These are phyloP conservation scores for Cladophialophora chaetospira DNA, from an alignment of 2,329 filamentous ascomycete species.

Conservation along the genomic window DNA sequence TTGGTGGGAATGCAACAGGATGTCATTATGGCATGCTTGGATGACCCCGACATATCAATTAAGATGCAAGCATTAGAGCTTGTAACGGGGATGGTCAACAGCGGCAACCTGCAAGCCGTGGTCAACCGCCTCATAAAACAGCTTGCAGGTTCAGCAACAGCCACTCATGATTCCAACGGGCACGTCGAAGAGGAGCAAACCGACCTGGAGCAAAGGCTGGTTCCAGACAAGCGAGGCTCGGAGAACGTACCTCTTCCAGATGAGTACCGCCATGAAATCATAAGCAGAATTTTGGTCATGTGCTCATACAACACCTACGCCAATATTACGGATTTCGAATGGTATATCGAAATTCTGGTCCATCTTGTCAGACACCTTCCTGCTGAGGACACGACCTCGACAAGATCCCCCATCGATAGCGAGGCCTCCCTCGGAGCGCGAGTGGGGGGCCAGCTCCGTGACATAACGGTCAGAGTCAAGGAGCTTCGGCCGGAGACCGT, in stretches of 20 bases:
- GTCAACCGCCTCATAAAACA: conserved; percentile 87
- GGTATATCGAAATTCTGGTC: conserved; percentile 90
- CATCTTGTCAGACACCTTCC: conserved; percentile 60
- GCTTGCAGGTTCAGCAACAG: conserved; percentile 66
- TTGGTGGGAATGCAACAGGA: conserved; percentile 92
- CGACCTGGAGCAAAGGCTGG: conserved; percentile 57
- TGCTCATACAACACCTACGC: conserved; percentile 86
- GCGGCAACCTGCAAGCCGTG: conserved; percentile 79
- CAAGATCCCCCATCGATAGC: conserved; percentile 31
- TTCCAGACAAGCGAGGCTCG: conserved; percentile 54
- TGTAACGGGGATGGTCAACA: conserved; percentile 89
- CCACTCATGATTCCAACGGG: conserved; percentile 45
- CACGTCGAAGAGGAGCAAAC: conserved; percentile 45
- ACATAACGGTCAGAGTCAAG: conserved; percentile 87
- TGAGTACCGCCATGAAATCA: conserved; percentile 82
- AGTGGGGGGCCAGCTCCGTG: conserved; percentile 84
- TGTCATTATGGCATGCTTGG: conserved; percentile 93
- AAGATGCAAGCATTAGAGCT: conserved; percentile 88
- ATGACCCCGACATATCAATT: conserved; percentile 94
- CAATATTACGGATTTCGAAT: conserved; percentile 88
- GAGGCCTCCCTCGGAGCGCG: conserved; percentile 36
- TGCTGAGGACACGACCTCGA: conserved; percentile 5
- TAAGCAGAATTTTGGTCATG: conserved; percentile 81
- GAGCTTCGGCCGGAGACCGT: conserved; percentile 79
- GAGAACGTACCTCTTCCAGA: conserved; percentile 69